Base-by-base conservation (phyloP, 371 early-diverging fungal genomes). In the Rhizopus sp. region DNA sequence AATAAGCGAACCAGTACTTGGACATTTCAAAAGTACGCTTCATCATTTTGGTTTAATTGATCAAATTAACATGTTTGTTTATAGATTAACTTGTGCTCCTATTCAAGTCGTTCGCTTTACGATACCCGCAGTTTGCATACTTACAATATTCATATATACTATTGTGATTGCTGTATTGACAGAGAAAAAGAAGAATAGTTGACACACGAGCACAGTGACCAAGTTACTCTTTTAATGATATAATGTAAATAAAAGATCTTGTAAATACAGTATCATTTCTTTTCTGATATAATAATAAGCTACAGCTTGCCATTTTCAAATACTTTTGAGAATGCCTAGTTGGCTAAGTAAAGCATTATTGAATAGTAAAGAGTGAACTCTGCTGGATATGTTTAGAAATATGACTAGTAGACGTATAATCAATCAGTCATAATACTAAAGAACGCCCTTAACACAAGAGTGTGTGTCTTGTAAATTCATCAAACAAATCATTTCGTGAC, bases 1-100 rank as follows among this genome's bases (percentile, higher is more conserved):
- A 72, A 69, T 30, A 77, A 75, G 62, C 65, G 72, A 60, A 75
- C 77, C n/a, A 75, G 75, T 50, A 80, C 77, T 6, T 64, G 77
- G 47, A 69, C 77, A 17, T 75, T 77, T 51, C 61, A 62, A 55
- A 61, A 66, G 80, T 80, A 69, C 23, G 2, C 23, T 23, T 23
- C 23, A 23, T 23, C 23, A 23, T 23, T 2, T 23, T 23, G 23
- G 0, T 23, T 23, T 23, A 58, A 29, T 30, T 5, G 50, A 10
- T 23, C 35, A 50, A n/a, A 23, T 33, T 55, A n/a, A 50, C 9
- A 23, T 49, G 15, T 50, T 32, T 56, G 2, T 58, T 62, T 12
- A 31, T 55, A 77, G 77, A 31, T 30, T 80, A 7, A 68, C 75
- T 23, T 80, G 80, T 57, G 77, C 80, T 7, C 80, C 80, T 10